Conservation (phyloP, 2,329 filamentous ascomycete genomes). For the Colletotrichum endophyticum region DNA sequence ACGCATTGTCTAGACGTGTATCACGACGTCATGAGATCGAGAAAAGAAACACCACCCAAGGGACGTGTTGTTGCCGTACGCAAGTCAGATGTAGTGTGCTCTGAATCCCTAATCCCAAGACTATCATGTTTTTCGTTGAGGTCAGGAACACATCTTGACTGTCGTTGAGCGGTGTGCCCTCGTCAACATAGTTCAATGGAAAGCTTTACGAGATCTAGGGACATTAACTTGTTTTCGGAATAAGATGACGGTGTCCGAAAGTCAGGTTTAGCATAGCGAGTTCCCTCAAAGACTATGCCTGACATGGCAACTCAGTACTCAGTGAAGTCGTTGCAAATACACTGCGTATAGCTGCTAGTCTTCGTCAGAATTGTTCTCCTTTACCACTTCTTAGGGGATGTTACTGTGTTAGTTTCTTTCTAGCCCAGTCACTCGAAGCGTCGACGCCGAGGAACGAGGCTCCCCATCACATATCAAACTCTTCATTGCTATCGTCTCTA, state of each 20-base stretch:
- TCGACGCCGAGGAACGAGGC: too few species aligned
- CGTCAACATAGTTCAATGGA: rapidly evolving
- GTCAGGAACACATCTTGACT: not conserved
- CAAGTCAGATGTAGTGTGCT: not conserved
- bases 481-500: too few species aligned
- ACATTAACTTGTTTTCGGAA: rapidly evolving
- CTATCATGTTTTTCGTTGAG: not conserved
- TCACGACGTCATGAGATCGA: not conserved
- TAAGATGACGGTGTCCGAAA: rapidly evolving
- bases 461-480: too few species aligned
- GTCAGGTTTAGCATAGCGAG: too few species aligned
- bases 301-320: too few species aligned
- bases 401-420: too few species aligned
- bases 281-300: too few species aligned
- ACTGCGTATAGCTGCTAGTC: too few species aligned
- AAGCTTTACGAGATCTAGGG: not conserved
- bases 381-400: too few species aligned
- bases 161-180: not conserved
- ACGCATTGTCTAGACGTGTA: not conserved
- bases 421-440: too few species aligned
- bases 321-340: too few species aligned
- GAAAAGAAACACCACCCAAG: not conserved
- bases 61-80: not conserved
- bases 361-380: too few species aligned
- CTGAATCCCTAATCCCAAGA: not conserved